A percentile compares a stretch with the other conserved stretches of the same genome.
phyloP scores from a whole-genome alignment of 495 filamentous ascomycete species.

The Aspergillus homomorphus region DNA sequence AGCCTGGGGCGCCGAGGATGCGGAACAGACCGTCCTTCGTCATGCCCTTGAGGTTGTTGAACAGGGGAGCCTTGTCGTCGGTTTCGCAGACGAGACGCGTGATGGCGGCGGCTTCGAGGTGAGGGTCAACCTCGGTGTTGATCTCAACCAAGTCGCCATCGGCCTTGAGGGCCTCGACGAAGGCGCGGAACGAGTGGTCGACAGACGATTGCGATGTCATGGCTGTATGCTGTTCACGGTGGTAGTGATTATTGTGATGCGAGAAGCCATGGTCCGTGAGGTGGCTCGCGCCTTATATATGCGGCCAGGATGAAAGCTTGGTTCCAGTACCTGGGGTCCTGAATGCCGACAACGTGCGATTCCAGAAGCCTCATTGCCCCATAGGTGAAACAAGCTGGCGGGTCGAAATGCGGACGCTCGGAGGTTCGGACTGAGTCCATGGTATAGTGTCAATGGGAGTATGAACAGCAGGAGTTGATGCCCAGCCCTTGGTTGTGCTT shows the following conservation, averaged over 20 bases:
- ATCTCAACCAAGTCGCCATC: constrained; percentile 37
- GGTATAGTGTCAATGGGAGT: too few relatives aligned
- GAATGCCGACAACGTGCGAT: not conserved
- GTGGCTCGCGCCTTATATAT: not conserved
- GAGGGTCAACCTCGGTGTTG: constrained; percentile 27
- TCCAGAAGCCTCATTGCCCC: not conserved
- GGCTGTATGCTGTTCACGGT: not conserved
- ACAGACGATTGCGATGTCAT: not conserved
- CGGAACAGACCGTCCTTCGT: constrained; percentile 32
- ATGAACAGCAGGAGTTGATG: too few relatives aligned
- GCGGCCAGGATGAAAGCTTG: not conserved
- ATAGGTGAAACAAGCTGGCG: not conserved
- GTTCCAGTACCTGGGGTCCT: not conserved
- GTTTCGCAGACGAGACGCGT: constrained; percentile 35
- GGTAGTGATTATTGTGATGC: not conserved
- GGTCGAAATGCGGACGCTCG: not conserved
- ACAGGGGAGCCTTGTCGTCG: constrained; percentile 36
- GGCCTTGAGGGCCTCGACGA: constrained; percentile 29
- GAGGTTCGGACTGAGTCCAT: not conserved
- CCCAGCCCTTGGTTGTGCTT: too few relatives aligned
- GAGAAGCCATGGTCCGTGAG: not conserved
- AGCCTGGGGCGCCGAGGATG: constrained; percentile 37
- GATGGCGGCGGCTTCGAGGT: constrained; percentile 37
- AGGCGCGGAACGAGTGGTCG: constrained; percentile 26
- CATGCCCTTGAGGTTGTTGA: constrained; percentile 36